Conservation (phyloP, 768 basidiomycete genomes). For the Termitomyces sp. region DNA sequence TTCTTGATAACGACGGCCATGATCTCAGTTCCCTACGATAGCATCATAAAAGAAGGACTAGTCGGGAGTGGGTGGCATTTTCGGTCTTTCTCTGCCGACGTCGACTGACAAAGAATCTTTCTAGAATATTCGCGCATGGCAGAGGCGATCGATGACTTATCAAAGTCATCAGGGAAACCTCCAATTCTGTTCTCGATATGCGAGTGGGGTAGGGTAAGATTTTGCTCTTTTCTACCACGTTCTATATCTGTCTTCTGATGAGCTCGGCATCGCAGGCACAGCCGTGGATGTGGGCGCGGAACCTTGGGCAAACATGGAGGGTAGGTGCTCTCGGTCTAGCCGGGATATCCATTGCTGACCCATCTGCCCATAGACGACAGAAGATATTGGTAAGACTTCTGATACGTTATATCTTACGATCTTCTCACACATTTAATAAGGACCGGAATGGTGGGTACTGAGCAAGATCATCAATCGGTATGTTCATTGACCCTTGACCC, state of each 20-base stretch:
- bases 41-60: constrained; percentile 51
- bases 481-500: neutral
- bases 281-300: constrained; percentile 42
- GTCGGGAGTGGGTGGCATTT: constrained; percentile 40
- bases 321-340: constrained; percentile 24
- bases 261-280: constrained; percentile 35
- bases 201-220: constrained; percentile 60
- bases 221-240: neutral
- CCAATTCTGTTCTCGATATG: constrained; percentile 62
- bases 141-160: constrained; percentile 49
- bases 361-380: constrained; percentile 40
- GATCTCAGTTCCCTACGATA: constrained; percentile 50
- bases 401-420: neutral
- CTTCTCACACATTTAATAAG: neutral
- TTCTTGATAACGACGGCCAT: neutral
- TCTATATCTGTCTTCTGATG: neutral
- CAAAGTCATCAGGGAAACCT: constrained; percentile 40
- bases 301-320: constrained; percentile 67
- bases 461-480: constrained; percentile 59
- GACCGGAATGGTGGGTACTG: constrained; percentile 50
- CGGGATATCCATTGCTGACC: constrained; percentile 1
- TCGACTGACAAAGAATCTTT: neutral
- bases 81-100: neutral
- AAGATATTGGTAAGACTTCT: constrained; percentile 34
- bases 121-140: constrained; percentile 53